Percentiles rank a stretch among this genome's conserved stretches.
Conservation (phyloP, 768 basidiomycete species). For the Cyclocybe aegerita region DNA sequence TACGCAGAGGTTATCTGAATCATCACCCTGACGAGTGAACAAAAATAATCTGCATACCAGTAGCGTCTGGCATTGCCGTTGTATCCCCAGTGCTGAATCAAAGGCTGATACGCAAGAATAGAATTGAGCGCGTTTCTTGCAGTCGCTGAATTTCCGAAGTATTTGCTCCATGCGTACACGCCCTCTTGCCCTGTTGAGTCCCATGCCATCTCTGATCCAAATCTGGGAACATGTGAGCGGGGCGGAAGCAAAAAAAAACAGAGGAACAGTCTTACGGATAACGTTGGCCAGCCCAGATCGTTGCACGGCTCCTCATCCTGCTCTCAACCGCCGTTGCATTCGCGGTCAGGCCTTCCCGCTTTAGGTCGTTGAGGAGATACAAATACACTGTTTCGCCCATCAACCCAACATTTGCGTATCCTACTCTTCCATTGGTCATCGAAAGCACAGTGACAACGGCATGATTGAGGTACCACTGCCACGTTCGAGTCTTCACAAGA, state of each 20-base stretch:
- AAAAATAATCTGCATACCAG: conserved; percentile 35
- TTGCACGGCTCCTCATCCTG: conserved; percentile 45
- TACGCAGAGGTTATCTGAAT: conserved; percentile 14
- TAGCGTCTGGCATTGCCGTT: conserved; percentile 59
- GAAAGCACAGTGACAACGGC: conserved; percentile 46
- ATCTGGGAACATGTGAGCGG: conserved; percentile 28
- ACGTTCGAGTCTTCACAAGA: conserved; percentile 44
- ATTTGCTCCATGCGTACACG: conserved; percentile 53
- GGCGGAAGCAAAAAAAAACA: not conserved
- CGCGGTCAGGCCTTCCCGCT: conserved; percentile 47
- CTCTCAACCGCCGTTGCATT: conserved; percentile 47
- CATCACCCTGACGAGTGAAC: not conserved
- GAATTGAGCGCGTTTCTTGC: conserved; percentile 53
- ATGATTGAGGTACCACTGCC: conserved; percentile 60
- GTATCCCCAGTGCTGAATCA: conserved; percentile 61
- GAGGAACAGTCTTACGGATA: conserved; percentile 44
- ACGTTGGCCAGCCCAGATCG: conserved; percentile 44
- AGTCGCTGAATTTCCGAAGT: conserved; percentile 51
- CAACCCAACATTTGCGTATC: conserved; percentile 44
- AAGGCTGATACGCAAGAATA: conserved; percentile 55
- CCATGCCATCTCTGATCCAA: conserved; percentile 63
- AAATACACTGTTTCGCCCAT: conserved; percentile 60
- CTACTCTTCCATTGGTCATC: conserved; percentile 46
- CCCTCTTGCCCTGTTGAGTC: conserved; percentile 58
- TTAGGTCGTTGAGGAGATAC: conserved; percentile 47